Evolutionary conservation across 805 yeast species (phyloP).

Genomic region (Candida railenensis): DNA sequence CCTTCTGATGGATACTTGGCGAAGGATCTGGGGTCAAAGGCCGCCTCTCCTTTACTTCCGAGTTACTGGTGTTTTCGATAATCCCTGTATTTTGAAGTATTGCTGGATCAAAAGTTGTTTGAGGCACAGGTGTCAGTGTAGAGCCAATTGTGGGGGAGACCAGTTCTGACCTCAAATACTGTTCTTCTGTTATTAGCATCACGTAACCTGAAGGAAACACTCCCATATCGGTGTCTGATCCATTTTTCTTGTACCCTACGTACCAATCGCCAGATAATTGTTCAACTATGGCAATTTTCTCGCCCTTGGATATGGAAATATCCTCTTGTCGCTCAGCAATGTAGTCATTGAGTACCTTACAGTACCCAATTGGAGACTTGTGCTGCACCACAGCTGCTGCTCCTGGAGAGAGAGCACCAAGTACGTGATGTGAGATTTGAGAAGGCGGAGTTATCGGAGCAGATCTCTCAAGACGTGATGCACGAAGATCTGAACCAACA

Average conservation of each 20-base stretch:
- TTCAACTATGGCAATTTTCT: not conserved
- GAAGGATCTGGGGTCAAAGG: not conserved
- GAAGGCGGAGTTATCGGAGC: not conserved
- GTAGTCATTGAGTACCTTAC: not conserved
- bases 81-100: not conserved
- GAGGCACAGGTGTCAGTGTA: not conserved
- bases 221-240: not conserved
- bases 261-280: not conserved
- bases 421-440: not conserved
- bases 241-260: not conserved
- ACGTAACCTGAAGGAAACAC: conserved; percentile 1
- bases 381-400: not conserved
- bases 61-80: not conserved
- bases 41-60: not conserved
- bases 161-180: not conserved
- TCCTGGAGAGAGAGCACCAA: not conserved
- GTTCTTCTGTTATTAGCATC: not conserved
- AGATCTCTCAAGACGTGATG: too few species aligned
- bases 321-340: not conserved
- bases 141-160: not conserved
- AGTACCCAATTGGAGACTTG: not conserved
- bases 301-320: not conserved
- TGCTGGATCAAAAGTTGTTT: not conserved
- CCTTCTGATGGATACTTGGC: not conserved
- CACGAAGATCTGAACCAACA: not conserved